phyloP scores from a whole-genome alignment of 352 stramenopile genomes.

The Phytophthora quininea region DNA sequence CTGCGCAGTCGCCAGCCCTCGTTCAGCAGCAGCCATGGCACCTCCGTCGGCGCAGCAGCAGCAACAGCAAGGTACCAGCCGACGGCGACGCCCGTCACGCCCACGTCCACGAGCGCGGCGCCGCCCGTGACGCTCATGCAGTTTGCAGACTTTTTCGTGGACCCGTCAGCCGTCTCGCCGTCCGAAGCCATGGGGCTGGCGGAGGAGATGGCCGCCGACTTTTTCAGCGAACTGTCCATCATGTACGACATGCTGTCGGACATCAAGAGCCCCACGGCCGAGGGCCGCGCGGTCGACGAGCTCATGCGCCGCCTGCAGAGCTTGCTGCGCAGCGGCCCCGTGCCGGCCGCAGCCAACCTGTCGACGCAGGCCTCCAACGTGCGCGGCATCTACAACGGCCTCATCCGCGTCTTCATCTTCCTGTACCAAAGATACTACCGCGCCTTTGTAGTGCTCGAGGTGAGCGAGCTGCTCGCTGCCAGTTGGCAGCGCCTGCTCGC shows the following conservation, averaged over 20 bases:
- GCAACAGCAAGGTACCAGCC: constrained; percentile 6
- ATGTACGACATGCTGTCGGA: constrained; percentile 78
- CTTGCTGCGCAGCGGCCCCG: constrained; percentile 23
- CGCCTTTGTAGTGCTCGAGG: constrained; percentile 63
- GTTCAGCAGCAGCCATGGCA: constrained; percentile 18
- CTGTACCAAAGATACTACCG: constrained; percentile 61
- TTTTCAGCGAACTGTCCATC: constrained; percentile 66
- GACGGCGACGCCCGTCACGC: constrained; percentile 18
- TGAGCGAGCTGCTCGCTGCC: constrained; percentile 54
- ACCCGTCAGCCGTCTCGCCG: constrained; percentile 44
- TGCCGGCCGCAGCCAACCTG: background rate
- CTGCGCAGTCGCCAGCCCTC: constrained; percentile 31
- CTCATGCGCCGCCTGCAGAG: constrained; percentile 55
- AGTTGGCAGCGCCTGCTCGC: constrained; percentile 69
- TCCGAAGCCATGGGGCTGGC: constrained; percentile 51
- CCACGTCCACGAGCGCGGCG: constrained; percentile 21
- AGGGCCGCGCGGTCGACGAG: constrained; percentile 57
- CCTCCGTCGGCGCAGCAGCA: constrained; percentile 1
- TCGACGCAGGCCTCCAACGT: constrained; percentile 39
- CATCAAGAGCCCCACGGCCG: constrained; percentile 50
- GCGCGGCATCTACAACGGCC: constrained; percentile 61
- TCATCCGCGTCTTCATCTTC: constrained; percentile 75
- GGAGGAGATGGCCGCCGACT: constrained; percentile 67
- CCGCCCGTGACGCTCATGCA: constrained; percentile 25
- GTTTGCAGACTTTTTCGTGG: constrained; percentile 48